Evolutionary conservation across 2,329 filamentous ascomycete species (phyloP), one percentile per base, ranked within the genome.

Genomic region (Orbilia javanica): DNA sequence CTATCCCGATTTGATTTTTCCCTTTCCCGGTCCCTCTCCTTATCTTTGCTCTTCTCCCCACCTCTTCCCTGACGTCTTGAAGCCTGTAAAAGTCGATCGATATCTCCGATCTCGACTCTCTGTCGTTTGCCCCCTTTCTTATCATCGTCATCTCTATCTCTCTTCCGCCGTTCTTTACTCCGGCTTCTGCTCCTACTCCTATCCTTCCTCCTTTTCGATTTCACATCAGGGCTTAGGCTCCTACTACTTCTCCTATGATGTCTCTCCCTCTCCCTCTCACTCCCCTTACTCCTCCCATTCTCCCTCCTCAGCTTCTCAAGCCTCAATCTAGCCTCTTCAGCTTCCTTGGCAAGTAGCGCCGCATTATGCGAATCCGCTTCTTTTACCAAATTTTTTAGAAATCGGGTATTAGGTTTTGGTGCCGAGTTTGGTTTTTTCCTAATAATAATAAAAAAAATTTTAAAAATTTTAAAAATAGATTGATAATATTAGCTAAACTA

Each of bases 331-430:
- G 93, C 90, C 80, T 98, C 94, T 57, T 92, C 90, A 27, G 91
- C 90, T 83, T 98, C 95, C 82, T 91, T 96, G 0, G 92, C 93
- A 18, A 93, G 89, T 31, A 98, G 86, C 0, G 93, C 92, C 25
- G 92, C 90, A 87, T 99, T 99, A 85, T 99, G 95, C 67, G 85
- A 91, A 81, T 96, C 92, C 7, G 93, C 96, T 80, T 96, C 92
- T 79, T 91, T 92, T 79, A 99, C 93, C 71, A 98, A 92, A 82
- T 96, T 92, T 73, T 90, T 90, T 48, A 99, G 86, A 83, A 98
- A 98, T 36, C 92, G 89, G 0, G 93, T 97, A 82, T 99, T 98
- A 2, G 95, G 94, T 83, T 95, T 97, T 0, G 93, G 93, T 79
- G 88, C 89, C 65, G 69, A 65, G 39, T 60, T 27, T 15, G 75